Base-by-base conservation (phyloP, 805 yeast species). In the Ogataea saltuana region DNA sequence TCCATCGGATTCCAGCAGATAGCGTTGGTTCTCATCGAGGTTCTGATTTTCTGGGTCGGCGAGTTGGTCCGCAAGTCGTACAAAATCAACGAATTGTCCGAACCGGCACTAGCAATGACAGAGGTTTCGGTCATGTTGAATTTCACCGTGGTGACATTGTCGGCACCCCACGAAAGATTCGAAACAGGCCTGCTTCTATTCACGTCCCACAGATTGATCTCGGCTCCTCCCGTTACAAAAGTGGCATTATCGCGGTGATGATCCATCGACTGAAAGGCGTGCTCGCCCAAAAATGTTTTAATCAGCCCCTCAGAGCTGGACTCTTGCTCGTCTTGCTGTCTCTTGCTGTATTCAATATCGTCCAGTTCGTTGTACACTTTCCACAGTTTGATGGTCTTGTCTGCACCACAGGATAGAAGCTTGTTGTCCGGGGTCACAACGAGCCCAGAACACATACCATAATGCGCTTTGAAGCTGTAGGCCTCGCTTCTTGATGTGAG, bases 1-100 rank as follows among this genome's bases (percentile, higher is more conserved):
- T 93, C 98, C 84, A 93, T 87, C 4, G 99, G 99, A 67, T 93
- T 93, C 98, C 98, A 93, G 43, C 89, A 76, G 19, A 93, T 74
- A 35, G 91, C 74, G 64, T 93, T 93, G 15, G 90, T 86, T 56
- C 95, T 76, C 76, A 93, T 72, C 15, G 80, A 70, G 20, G 93
- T 86, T 35, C 85, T 85, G 46, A 91, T 78, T 63, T 90, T 91
- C 65, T 95, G 98, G 4, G 95, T 81, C 11, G 99, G 97, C 2
- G 95, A 76, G 56, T 86, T 81, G 6, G 97, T 88, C 58, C 99
- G 79, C 38, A 88, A 71, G 64, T 93, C 99, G 64, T 93, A 93
- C 29, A 93, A 69, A 2, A 91, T 90, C 40, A 93, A 75, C 1
- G 97, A 85, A 58, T 95, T 85, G 64, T 93, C 99, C 39, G 90